Conservation (phyloP, 192 early-diverging fungal genomes). For the Gryganskiella cystojenkinii region DNA sequence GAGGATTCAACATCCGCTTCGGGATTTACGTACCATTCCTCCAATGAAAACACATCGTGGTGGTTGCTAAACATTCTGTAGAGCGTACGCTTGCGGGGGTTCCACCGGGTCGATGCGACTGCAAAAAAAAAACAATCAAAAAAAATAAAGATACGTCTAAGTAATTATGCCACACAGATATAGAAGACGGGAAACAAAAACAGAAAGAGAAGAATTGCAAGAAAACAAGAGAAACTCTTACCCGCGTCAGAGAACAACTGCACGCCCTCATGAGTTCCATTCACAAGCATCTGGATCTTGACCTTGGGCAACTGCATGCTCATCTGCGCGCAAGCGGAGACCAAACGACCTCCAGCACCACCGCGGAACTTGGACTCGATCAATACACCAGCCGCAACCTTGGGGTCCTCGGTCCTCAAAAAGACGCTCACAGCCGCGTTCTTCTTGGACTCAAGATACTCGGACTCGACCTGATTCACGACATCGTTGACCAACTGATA, state of each 20-base stretch:
- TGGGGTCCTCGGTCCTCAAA: conserved; percentile 9
- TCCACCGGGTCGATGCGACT: conserved; percentile 25
- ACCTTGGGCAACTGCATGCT: conserved; percentile 24
- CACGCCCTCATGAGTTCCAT: conserved; percentile 32
- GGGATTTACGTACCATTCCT: conserved; percentile 22
- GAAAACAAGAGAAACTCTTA: background rate
- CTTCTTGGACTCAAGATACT: conserved; percentile 18
- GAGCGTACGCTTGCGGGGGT: conserved; percentile 33
- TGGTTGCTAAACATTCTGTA: conserved; percentile 43
- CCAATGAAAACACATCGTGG: conserved; percentile 24
- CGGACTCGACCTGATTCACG: conserved; percentile 16
- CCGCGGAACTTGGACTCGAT: conserved; percentile 41
- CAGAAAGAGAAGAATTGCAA: background rate
- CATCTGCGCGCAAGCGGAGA: conserved; percentile 28
- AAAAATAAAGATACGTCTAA: conserved; percentile 7
- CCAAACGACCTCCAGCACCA: conserved; percentile 14
- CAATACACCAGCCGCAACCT: conserved; percentile 52
- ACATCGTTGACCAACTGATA: conserved; percentile 18
- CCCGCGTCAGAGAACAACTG: conserved; percentile 42
- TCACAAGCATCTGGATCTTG: conserved; percentile 53
- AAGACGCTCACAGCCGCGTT: conserved; percentile 28
- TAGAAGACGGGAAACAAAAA: background rate
- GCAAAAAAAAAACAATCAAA: background rate
- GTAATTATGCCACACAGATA: background rate
- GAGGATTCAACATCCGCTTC: background rate